Conservation (phyloP, 2,329 filamentous ascomycete genomes). For the Diaporthe citriasiana region DNA sequence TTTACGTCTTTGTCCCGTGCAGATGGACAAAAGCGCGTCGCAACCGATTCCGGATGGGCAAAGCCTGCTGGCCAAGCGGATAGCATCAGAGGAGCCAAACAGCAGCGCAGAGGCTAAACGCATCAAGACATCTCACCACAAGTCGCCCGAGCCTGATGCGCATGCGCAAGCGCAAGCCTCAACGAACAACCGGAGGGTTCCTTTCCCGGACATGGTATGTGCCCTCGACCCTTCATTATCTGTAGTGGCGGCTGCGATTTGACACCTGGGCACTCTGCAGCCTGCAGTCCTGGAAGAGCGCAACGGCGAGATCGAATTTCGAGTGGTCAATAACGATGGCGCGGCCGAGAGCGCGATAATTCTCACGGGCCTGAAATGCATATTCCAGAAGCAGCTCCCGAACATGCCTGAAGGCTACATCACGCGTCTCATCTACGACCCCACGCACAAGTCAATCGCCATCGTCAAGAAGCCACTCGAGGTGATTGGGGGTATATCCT, state of each 20-base stretch:
- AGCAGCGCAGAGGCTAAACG: background rate
- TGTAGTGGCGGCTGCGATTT: constrained; percentile 27
- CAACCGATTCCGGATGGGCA: background rate
- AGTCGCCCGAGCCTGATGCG: background rate
- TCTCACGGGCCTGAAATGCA: constrained; percentile 94
- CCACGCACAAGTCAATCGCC: constrained; percentile 94
- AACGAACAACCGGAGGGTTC: constrained; percentile 62
- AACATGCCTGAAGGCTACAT: constrained; percentile 99
- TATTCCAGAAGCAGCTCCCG: constrained; percentile 97
- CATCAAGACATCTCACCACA: background rate
- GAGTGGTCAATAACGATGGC: constrained; percentile 97
- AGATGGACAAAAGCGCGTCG: background rate
- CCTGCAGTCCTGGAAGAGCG: constrained; percentile 94
- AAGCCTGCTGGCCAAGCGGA: background rate
- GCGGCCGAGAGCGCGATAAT: constrained; percentile 91
- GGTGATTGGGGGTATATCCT: constrained; percentile 97
- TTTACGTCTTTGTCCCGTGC: background rate
- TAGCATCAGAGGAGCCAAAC: background rate
- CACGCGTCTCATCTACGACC: constrained; percentile 95
- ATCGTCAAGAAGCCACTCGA: constrained; percentile 97
- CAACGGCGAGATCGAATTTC: constrained; percentile 94
- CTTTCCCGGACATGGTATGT: constrained; percentile 87
- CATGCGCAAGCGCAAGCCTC: background rate
- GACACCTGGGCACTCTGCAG: constrained; percentile 59
- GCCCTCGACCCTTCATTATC: background rate